Conservation (phyloP, 192 early-diverging fungal genomes). For the Coemansia sp. region DNA sequence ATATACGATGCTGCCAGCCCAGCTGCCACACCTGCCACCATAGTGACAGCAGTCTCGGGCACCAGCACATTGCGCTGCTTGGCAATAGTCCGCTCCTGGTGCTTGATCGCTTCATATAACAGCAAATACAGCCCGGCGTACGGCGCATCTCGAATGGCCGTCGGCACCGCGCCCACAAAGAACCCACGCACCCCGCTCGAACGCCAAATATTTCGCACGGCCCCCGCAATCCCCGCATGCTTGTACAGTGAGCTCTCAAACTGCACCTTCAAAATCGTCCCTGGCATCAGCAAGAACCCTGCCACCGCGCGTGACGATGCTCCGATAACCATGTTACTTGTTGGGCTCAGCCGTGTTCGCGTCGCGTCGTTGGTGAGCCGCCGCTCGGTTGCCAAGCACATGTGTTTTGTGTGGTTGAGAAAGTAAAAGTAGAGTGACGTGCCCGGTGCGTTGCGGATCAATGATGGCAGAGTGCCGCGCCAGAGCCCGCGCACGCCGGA, state of each 20-base stretch:
- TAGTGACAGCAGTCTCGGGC: slow-evolving; percentile 61
- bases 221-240: slow-evolving; percentile 70
- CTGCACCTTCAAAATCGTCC: slow-evolving; percentile 89
- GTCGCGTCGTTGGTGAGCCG: slow-evolving; percentile 13
- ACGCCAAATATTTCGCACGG: slow-evolving; percentile 66
- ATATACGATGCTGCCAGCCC: slow-evolving; percentile 74
- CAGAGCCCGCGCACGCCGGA: slow-evolving; percentile 53
- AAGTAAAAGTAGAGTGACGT: slow-evolving; percentile 63
- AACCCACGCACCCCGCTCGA: slow-evolving; percentile 74
- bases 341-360: slow-evolving; percentile 52
- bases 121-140: slow-evolving; percentile 88
- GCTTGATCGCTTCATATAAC: slow-evolving; percentile 82
- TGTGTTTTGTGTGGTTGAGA: slow-evolving; percentile 48
- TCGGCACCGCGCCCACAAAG: slow-evolving; percentile 85
- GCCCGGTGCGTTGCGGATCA: slow-evolving; percentile 53
- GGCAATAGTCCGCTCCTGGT: slow-evolving; percentile 36
- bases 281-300: slow-evolving; percentile 90
- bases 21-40: slow-evolving; percentile 63
- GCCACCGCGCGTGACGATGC: slow-evolving; percentile 68
- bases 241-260: slow-evolving; percentile 88
- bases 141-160: slow-evolving; percentile 85
- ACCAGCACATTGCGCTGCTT: slow-evolving; percentile 39
- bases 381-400: slow-evolving; percentile 26
- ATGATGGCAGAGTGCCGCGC: slow-evolving; percentile 51
- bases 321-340: slow-evolving; percentile 70